Conservation (phyloP, 805 yeast genomes). For the Komagataella phaffii region DNA sequence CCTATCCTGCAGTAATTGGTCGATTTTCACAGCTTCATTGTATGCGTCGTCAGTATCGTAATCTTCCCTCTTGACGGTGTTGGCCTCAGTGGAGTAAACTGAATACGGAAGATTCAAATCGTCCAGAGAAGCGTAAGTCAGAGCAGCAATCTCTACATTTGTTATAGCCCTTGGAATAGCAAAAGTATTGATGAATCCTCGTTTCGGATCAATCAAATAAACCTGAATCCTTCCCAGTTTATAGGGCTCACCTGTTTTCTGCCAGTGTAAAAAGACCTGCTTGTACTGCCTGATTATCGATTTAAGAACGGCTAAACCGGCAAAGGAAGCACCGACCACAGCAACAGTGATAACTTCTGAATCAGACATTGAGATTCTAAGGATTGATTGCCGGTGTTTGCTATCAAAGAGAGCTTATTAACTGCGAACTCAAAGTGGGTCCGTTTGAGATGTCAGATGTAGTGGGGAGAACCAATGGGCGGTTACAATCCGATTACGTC, state of each 20-base stretch:
- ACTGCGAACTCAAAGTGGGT: background rate
- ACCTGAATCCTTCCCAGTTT: slow-evolving; percentile 8
- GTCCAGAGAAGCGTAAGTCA: slow-evolving; percentile 17
- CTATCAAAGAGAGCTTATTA: background rate
- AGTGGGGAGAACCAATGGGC: background rate
- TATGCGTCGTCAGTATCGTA: background rate
- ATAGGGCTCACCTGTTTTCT: background rate
- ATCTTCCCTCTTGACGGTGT: background rate
- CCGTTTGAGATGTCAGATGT: background rate
- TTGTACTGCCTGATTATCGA: background rate
- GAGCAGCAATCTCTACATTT: slow-evolving; percentile 21
- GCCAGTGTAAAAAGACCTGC: background rate
- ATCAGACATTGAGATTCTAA: background rate
- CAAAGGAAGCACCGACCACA: slow-evolving; percentile 2
- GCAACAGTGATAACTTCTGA: background rate
- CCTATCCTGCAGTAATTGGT: background rate
- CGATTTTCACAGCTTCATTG: background rate
- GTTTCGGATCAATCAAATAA: slow-evolving; percentile 24
- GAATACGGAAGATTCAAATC: slow-evolving; percentile 4
- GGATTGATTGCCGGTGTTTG: background rate
- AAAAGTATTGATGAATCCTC: slow-evolving; percentile 25
- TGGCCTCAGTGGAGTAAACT: background rate
- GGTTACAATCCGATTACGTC: background rate
- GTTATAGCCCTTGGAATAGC: slow-evolving; percentile 25
- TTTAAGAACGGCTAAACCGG: slow-evolving; percentile 2